Base-by-base conservation (phyloP, 2,329 filamentous ascomycete genomes). In the Curvularia eragrostidis region DNA sequence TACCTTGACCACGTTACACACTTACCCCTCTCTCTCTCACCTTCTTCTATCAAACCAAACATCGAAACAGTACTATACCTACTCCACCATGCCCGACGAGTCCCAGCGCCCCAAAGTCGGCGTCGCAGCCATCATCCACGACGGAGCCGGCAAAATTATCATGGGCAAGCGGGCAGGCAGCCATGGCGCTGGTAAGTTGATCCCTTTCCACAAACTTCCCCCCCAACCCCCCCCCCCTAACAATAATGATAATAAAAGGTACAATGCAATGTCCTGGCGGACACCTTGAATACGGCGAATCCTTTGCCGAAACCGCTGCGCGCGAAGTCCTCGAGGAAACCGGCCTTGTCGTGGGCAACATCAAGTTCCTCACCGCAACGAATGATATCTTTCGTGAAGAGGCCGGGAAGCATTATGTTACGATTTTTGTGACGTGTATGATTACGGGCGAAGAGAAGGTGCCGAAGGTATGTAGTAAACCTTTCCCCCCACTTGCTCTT, bases 281-380 rank as follows among this genome's bases (percentile, higher is more conserved):
- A 0, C 90, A 94, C 67, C 83, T 93, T 15, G 91, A 94, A 59
- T 84, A 85, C 55, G 84, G 84, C 60, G 91, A 94, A 71, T 80
- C 80, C 1, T 82, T 86, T 30, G 80, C 86, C 19, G 73, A 76
- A 0, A 92, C 90, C 57, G 89, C 89, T 0, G 82, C 78, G 46
- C 83, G 91, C 3, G 91, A 94, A 75, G 80, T 85, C 0, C 70
- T 85, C 0, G 91, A 94, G 71, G 91, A 94, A 69, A 91, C 90
- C 0, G 88, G 84, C 0, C 60, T 76, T 1, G 66, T 75, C 0
- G 79, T 92, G 1, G 78, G 73, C 1, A 80, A 83, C 6, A 48
- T 84, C 5, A 80, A 79, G 44, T 82, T 89, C 38, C 63, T 88
- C 0, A 85, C 83, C 0, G 83, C 86, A 0, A 91, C 88, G 5